Evolutionary conservation across 2,329 filamentous ascomycete genomes (phyloP).

Genomic region (Fusarium sp.): DNA sequence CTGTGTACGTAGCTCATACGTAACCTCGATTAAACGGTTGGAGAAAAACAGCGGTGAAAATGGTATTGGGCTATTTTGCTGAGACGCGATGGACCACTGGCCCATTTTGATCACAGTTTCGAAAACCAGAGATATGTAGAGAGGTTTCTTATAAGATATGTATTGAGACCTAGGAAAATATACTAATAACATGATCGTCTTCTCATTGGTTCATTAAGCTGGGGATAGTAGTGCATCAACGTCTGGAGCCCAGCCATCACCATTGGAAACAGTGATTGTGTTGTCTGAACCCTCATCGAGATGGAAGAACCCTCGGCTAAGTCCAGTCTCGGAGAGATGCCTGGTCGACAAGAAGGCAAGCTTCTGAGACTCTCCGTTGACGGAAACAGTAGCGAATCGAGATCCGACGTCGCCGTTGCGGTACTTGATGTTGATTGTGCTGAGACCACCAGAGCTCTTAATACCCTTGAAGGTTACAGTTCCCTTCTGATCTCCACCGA

Average conservation of each 20-base stretch:
- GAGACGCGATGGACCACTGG: too few relatives aligned
- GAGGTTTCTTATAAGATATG: too few relatives aligned
- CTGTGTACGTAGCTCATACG: too few relatives aligned
- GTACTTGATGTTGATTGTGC: slow-evolving; percentile 68
- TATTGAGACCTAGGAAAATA: too few relatives aligned
- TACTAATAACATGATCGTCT: too few relatives aligned
- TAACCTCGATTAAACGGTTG: too few relatives aligned
- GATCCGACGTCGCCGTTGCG: slow-evolving; percentile 67
- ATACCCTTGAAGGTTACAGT: slow-evolving; percentile 63
- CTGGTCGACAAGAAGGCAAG: slow-evolving; percentile 68
- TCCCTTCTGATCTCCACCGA: slow-evolving; percentile 63
- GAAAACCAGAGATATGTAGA: too few relatives aligned
- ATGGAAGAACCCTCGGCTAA: slow-evolving; percentile 62
- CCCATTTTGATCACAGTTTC: too few relatives aligned
- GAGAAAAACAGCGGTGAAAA: too few relatives aligned
- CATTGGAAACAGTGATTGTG: slow-evolving; percentile 61
- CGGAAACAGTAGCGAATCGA: slow-evolving; percentile 66
- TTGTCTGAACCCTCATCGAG: slow-evolving; percentile 63
- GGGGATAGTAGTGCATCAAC: slow-evolving; percentile 67
- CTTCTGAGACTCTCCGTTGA: slow-evolving; percentile 66
- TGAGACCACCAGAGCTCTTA: slow-evolving; percentile 59
- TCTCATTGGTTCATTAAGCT: slow-evolving; percentile 27
- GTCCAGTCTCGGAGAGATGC: slow-evolving; percentile 56
- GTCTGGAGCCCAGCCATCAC: slow-evolving; percentile 55
- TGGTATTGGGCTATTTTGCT: too few relatives aligned